These are phyloP conservation scores for Hanseniaspora meyeri DNA, from an alignment of 805 yeast species.

Conservation along the genomic window DNA sequence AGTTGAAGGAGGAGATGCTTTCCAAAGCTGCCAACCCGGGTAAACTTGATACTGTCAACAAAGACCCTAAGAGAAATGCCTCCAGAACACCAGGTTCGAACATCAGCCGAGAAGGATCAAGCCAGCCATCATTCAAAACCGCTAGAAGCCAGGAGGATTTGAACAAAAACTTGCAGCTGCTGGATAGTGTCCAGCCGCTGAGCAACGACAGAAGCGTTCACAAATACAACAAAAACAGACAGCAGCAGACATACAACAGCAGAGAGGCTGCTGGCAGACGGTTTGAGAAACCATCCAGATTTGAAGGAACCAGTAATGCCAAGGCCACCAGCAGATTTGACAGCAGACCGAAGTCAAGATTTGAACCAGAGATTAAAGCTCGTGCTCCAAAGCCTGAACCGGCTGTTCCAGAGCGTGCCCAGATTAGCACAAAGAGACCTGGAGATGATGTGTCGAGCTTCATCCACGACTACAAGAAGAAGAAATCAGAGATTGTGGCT, in stretches of 20 bases:
- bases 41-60: too few species aligned
- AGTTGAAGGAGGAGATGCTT: constrained; percentile 24
- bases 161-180: background rate
- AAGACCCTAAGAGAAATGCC: background rate
- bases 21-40: background rate
- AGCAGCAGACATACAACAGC: background rate
- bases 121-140: background rate
- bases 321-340: background rate
- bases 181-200: background rate
- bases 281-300: background rate
- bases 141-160: background rate
- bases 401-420: background rate
- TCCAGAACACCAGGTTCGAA: background rate
- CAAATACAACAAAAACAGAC: background rate
- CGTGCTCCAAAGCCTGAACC: background rate
- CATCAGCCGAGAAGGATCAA: background rate
- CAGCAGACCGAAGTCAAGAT: background rate
- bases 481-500: background rate
- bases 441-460: background rate
- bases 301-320: background rate
- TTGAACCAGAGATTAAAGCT: background rate
- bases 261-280: background rate
- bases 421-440: background rate
- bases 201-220: background rate
- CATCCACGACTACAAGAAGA: background rate